Percentiles rank a stretch among this genome's conserved stretches.
Evolutionary conservation across 352 stramenopile genomes (phyloP).

Genomic region (Pythium monospermum): DNA sequence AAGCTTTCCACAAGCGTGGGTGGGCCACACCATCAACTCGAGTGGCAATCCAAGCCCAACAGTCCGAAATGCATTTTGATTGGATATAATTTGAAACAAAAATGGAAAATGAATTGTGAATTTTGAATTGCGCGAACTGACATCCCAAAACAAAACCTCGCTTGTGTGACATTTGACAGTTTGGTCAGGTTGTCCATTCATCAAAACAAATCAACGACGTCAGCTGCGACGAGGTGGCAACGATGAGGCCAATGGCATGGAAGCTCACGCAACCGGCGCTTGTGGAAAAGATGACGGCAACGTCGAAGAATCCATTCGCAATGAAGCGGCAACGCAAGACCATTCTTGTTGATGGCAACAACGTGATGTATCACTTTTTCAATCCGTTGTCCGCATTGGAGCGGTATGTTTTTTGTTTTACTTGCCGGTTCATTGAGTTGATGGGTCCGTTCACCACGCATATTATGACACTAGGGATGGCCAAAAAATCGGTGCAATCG

Average conservation of each 20-base stretch:
- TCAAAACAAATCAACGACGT: not conserved
- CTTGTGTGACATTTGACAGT: too few species aligned
- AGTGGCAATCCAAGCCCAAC: slow-evolving; percentile 14
- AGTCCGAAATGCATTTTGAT: slow-evolving; percentile 9
- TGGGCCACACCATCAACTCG: not conserved
- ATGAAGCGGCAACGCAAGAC: slow-evolving; percentile 15
- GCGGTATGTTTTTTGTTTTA: slow-evolving; percentile 7
- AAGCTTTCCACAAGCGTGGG: slow-evolving; percentile 12
- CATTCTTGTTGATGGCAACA: slow-evolving; percentile 32
- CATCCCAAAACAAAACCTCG: too few species aligned
- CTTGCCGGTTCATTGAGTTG: not conserved
- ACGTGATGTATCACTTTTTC: slow-evolving; percentile 30
- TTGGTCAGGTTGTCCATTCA: too few species aligned
- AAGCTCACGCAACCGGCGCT: slow-evolving; percentile 5
- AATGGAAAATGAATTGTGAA: slow-evolving; percentile 17
- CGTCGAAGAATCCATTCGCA: not conserved
- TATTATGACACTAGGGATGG: slow-evolving; percentile 16
- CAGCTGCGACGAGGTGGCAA: too few species aligned
- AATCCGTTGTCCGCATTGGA: slow-evolving; percentile 18
- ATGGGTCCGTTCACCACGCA: not conserved
- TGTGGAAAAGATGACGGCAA: not conserved
- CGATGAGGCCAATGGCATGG: slow-evolving; percentile 15
- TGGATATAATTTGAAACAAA: slow-evolving; percentile 20
- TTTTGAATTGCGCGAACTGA: not conserved
- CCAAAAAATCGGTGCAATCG: slow-evolving; percentile 17